Conservation (phyloP, 345 rosid species). For the Rhodomyrtus tomentosa region DNA sequence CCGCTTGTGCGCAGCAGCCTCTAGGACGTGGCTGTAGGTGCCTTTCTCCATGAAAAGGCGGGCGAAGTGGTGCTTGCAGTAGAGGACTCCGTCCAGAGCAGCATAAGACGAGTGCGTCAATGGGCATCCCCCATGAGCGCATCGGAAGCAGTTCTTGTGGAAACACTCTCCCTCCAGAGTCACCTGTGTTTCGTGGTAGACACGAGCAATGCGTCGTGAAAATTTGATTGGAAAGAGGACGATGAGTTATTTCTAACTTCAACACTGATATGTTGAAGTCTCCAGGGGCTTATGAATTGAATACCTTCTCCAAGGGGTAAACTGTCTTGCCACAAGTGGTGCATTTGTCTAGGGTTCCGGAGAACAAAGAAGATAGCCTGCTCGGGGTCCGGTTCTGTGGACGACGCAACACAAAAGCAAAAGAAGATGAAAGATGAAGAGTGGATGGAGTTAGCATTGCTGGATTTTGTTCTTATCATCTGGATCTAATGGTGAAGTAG, state of each 20-base stretch:
- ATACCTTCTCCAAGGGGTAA: conserved; percentile 91
- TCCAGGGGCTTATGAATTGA: neutral
- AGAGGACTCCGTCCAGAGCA: conserved; percentile 72
- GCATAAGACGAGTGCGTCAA: conserved; percentile 95
- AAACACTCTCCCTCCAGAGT: conserved; percentile 79
- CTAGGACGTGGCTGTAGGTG: conserved; percentile 70
- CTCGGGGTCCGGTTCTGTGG: conserved; percentile 63
- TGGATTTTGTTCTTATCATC: neutral
- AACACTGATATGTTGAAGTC: neutral
- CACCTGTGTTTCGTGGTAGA: neutral
- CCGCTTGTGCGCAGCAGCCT: conserved; percentile 57
- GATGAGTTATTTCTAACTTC: neutral
- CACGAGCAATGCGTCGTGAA: neutral
- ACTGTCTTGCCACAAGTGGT: conserved; percentile 80
- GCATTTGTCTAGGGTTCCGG: conserved; percentile 96
- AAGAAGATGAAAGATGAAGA: neutral
- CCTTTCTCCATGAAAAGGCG: conserved; percentile 97
- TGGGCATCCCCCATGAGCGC: conserved; percentile 87
- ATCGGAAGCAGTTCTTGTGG: conserved; percentile 94
- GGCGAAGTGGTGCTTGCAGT: conserved; percentile 93
- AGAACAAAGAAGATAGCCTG: conserved; percentile 77
- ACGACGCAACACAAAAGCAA: neutral
- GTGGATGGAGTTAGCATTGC: neutral
- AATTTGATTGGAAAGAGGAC: neutral
- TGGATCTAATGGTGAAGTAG: neutral